These are phyloP conservation scores for Syzygium grande DNA, from an alignment of 345 rosid species.

Conservation along the genomic window DNA sequence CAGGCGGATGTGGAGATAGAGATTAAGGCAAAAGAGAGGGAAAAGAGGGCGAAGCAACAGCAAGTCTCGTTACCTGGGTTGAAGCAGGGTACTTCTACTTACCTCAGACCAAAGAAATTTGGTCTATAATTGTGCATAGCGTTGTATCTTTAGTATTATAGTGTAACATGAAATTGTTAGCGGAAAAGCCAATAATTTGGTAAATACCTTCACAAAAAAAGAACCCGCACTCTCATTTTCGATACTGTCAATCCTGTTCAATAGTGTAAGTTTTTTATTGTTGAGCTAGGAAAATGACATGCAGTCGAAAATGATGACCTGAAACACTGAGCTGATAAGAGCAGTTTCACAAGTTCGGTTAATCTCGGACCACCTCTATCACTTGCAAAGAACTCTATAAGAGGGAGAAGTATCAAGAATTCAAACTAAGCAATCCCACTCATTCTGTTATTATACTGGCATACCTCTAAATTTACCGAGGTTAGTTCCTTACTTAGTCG, in stretches of 20 bases:
- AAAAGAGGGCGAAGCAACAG: conserved; percentile 62
- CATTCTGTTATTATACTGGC: neutral
- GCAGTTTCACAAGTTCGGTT: neutral
- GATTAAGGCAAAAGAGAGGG: conserved; percentile 24
- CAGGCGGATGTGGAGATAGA: conserved; percentile 56
- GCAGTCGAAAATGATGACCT: neutral
- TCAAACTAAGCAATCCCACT: neutral
- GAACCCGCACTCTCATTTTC: neutral
- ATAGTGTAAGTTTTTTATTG: too few species aligned
- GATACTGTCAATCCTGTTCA: neutral
- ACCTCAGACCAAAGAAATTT: conserved; percentile 68
- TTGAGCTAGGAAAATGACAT: neutral
- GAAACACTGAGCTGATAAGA: neutral
- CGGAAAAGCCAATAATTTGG: neutral
- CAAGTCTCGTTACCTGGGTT: conserved; percentile 61
- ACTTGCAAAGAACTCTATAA: neutral
- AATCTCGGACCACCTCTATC: neutral
- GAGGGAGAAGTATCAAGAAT: neutral
- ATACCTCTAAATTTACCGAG: neutral
- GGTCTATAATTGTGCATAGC: conserved; percentile 64
- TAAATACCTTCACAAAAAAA: neutral
- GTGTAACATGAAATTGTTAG: neutral
- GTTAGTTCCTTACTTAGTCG: neutral
- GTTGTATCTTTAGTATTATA: neutral
- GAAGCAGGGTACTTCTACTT: conserved; percentile 48